phyloP scores from a whole-genome alignment of 2,329 filamentous ascomycete species.

The Pleurostoma richardsiae region DNA sequence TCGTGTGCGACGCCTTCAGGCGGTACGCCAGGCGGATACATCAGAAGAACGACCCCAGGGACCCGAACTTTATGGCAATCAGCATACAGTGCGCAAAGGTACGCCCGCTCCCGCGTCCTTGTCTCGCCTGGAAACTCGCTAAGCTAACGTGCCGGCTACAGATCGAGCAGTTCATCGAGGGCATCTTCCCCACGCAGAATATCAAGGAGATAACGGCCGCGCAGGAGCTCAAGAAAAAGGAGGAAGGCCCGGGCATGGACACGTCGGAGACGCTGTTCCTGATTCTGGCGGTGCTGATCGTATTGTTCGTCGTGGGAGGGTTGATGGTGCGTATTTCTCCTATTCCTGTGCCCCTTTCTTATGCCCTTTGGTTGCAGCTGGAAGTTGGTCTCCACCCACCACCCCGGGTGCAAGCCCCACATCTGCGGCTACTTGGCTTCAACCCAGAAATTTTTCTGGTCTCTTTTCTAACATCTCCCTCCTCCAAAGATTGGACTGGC shows the following conservation, averaged over 20 bases:
- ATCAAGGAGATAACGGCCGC: slow-evolving; percentile 50
- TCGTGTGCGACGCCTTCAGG: slow-evolving; percentile 79
- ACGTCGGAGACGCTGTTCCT: slow-evolving; percentile 62
- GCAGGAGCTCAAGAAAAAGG: slow-evolving; percentile 27
- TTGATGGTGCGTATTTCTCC: slow-evolving; percentile 65
- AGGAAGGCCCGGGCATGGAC: slow-evolving; percentile 40
- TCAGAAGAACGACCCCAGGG: slow-evolving; percentile 88
- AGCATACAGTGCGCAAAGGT: slow-evolving; percentile 87
- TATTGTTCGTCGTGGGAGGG: slow-evolving; percentile 66
- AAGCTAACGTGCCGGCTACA: slow-evolving; percentile 27
- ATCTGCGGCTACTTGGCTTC: too few relatives aligned
- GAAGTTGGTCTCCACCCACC: too few relatives aligned
- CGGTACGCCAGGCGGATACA: slow-evolving; percentile 76
- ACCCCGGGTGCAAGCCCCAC: too few relatives aligned
- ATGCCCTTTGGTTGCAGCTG: too few relatives aligned
- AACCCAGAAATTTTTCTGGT: too few relatives aligned
- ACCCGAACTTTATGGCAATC: slow-evolving; percentile 89
- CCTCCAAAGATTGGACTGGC: slow-evolving; percentile 63
- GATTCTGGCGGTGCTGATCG: slow-evolving; percentile 57
- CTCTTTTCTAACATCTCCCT: too few relatives aligned
- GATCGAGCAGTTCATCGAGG: slow-evolving; percentile 95
- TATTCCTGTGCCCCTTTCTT: background rate
- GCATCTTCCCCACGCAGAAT: slow-evolving; percentile 81
- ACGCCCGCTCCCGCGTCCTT: slow-evolving; percentile 9
- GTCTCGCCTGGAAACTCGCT: background rate